Evolutionary conservation across 306 rosid genomes (phyloP).

Genomic region (Vigna angularis): DNA sequence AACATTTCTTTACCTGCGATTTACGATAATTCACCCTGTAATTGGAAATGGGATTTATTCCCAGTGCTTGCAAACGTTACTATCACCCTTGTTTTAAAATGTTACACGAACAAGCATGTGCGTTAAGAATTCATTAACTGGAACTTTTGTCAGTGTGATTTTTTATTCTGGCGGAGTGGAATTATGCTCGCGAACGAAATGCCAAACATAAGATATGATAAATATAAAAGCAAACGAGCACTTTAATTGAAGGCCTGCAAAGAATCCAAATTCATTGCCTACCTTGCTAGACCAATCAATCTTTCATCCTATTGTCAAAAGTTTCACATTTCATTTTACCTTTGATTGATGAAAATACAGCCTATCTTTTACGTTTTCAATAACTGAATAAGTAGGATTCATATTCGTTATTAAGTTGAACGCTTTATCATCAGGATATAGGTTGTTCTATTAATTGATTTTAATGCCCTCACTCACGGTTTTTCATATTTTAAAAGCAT

Average conservation of each 20-base stretch:
- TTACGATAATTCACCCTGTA: neutral
- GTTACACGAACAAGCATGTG: neutral
- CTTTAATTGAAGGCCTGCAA: neutral
- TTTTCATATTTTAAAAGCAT: neutral
- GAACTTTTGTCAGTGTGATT: neutral
- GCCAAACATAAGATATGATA: neutral
- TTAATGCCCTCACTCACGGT: neutral
- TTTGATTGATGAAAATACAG: neutral
- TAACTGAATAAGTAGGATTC: neutral
- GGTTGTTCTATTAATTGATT: neutral
- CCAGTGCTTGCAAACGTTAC: neutral
- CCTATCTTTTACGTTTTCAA: neutral
- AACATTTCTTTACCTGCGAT: conserved; percentile 1
- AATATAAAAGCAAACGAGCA: neutral
- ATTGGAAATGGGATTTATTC: conserved; percentile 8
- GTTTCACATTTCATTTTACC: neutral
- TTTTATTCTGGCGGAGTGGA: neutral
- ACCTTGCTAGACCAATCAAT: no score
- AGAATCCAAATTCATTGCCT: no score
- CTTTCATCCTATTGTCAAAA: no score
- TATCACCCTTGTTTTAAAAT: neutral
- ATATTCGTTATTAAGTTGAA: neutral
- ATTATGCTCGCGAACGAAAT: neutral
- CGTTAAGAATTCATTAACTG: no score
- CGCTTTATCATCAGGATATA: neutral